phyloP scores from a whole-genome alignment of 805 yeast genomes.

The Candida montana region DNA sequence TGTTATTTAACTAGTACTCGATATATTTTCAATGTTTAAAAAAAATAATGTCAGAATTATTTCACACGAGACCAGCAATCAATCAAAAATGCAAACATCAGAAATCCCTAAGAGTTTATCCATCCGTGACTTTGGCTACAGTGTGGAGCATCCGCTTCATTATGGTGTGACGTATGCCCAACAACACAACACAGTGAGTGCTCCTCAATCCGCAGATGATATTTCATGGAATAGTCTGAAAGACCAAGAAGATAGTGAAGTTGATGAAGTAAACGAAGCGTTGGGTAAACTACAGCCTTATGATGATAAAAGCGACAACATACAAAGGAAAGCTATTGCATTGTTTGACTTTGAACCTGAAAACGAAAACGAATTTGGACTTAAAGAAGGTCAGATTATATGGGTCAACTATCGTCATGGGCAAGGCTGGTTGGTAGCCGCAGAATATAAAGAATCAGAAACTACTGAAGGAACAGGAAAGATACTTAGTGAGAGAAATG shows the following conservation, averaged over 20 bases:
- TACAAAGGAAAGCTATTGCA: conserved; percentile 71
- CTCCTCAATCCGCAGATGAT: neutral
- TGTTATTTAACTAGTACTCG: too few species aligned
- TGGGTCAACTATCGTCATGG: conserved; percentile 91
- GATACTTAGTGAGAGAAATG: conserved; percentile 39
- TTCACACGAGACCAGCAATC: neutral
- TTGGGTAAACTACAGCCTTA: too few species aligned
- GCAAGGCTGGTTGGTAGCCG: conserved; percentile 97
- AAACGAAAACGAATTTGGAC: conserved; percentile 83
- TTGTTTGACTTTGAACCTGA: conserved; percentile 88
- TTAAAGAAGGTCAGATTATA: conserved; percentile 75
- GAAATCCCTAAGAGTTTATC: conserved; percentile 23
- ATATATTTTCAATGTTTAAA: neutral
- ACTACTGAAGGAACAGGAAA: conserved; percentile 54
- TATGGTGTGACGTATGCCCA: conserved; percentile 44
- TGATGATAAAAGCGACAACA: conserved; percentile 9
- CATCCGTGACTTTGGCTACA: conserved; percentile 81
- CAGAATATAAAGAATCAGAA: conserved; percentile 32
- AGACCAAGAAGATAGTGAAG: conserved; percentile 16
- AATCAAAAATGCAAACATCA: conserved; percentile 7
- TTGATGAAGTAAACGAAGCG: conserved; percentile 12
- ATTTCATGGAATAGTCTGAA: conserved; percentile 17
- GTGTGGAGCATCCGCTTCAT: conserved; percentile 61
- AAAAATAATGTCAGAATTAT: neutral
- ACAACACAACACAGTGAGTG: conserved; percentile 18